phyloP scores from a whole-genome alignment of 176 grass and related monocot species.

The Musa beccarii region DNA sequence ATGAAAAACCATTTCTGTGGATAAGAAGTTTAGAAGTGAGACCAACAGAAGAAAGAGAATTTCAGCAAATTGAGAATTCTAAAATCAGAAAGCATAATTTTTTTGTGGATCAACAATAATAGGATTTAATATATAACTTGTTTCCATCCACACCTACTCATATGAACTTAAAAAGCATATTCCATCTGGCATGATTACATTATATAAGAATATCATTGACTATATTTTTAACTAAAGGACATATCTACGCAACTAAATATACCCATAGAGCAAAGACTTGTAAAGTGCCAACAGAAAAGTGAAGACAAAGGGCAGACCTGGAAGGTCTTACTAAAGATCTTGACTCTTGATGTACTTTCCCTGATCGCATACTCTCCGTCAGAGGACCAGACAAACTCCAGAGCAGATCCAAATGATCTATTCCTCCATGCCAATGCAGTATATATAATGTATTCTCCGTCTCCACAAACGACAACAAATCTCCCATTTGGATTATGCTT shows the following conservation, averaged over 20 bases:
- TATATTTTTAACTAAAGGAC: not conserved
- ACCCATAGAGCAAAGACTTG: not conserved
- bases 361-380: constrained; percentile 90
- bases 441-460: constrained; percentile 96
- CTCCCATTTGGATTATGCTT: constrained; percentile 97
- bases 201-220: not conserved
- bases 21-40: no score
- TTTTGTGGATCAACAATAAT: no score
- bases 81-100: no score
- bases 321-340: constrained; percentile 82
- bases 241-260: not conserved
- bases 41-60: no score
- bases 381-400: constrained; percentile 91
- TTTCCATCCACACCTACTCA: no score
- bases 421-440: constrained; percentile 95
- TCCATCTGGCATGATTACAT: no score
- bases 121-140: no score
- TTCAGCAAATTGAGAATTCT: no score
- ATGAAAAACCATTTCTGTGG: no score
- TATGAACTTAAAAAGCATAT: no score
- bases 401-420: constrained; percentile 87
- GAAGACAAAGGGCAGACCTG: constrained; percentile 38
- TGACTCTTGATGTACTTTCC: constrained; percentile 94
- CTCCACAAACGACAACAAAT: constrained; percentile 97
- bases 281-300: not conserved